Base-by-base conservation (phyloP, 345 rosid genomes). In the Populus nigra region DNA sequence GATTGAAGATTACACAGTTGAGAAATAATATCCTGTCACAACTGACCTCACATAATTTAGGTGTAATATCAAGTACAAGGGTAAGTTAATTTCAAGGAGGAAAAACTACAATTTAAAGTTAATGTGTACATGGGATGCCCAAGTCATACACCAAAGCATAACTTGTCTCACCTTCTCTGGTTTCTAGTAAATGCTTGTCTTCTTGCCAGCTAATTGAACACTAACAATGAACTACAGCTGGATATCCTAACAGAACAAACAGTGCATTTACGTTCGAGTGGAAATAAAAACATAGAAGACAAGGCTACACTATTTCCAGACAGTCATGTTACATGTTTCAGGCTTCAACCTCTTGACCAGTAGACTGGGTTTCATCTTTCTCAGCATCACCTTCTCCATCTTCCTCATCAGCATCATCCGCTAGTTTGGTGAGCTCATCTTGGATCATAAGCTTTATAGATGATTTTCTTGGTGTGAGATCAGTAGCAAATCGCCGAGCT, bases 341-440 rank as follows among this genome's bases (percentile, higher is more conserved):
- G 76, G 76, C 76, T 65, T 78, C 73, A 36, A 82, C 79, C 77
- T 73, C 84, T 74, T 78, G 49, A n/a, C 68, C 79, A 1, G 65
- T 66, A 20, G 78, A 17, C 41, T 73, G 78, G n/a, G n/a, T 77
- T 41, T 78, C 75, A 47, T 72, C 70, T 38, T 72, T 76, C 69
- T 87, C 88, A 2, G 77, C 90, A 6, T 79, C 85, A 7, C 85
- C 84, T 65, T 84, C 96, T 27, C 83, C 97, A 0, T 85, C 93
- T 8, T 90, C 96, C 9, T 89, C 90, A 2, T 90, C 96, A 1
- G 78, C 92, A 66, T 88, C 97, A 15, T 91, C 93, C 6, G 97
- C 97, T 81, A 94, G 78, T 86, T 93, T 94, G 15, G 94, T 88
- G 53, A 94, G 98, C 87, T 94, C 98, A 25, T 88, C 95, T 79